Evolutionary conservation across 129 eudicot genomes (phyloP).

Genomic region (Artemisia annua): DNA sequence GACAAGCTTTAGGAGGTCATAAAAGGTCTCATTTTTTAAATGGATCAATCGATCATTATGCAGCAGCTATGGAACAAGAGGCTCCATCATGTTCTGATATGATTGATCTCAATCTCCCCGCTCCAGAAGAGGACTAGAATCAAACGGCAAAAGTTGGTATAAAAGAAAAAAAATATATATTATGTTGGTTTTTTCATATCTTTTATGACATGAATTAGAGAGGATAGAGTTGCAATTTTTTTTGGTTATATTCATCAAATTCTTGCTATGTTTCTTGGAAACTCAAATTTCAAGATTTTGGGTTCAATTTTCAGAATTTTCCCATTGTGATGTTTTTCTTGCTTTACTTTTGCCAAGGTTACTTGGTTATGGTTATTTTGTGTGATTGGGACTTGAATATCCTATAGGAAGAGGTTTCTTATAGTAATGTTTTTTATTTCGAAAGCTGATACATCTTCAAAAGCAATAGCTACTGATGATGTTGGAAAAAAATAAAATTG

Average conservation of each 20-base stretch:
- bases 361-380: slow-evolving; percentile 5
- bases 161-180: not conserved
- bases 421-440: slow-evolving; percentile 1
- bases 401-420: slow-evolving; percentile 14
- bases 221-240: slow-evolving; percentile 23
- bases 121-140: no score
- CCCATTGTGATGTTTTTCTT: slow-evolving; percentile 9
- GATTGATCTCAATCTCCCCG: no score
- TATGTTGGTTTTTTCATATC: slow-evolving; percentile 16
- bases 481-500: slow-evolving; percentile 1
- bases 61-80: slow-evolving; percentile 30
- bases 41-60: slow-evolving; percentile 35
- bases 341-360: slow-evolving; percentile 2
- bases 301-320: slow-evolving; percentile 5
- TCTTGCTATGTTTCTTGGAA: slow-evolving; percentile 30
- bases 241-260: slow-evolving; percentile 23
- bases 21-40: slow-evolving; percentile 79
- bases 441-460: slow-evolving; percentile 7
- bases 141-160: no score
- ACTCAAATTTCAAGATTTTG: slow-evolving; percentile 27
- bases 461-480: slow-evolving; percentile 12
- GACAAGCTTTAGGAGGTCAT: slow-evolving; percentile 97
- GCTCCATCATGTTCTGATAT: no score
- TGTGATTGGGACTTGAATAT: not conserved
- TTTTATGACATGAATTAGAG: slow-evolving; percentile 17